Percentiles rank a stretch among this genome's conserved stretches.
These are phyloP conservation scores for Hypoxylon fuscum DNA, from an alignment of 495 filamentous ascomycete species.

Conservation along the genomic window DNA sequence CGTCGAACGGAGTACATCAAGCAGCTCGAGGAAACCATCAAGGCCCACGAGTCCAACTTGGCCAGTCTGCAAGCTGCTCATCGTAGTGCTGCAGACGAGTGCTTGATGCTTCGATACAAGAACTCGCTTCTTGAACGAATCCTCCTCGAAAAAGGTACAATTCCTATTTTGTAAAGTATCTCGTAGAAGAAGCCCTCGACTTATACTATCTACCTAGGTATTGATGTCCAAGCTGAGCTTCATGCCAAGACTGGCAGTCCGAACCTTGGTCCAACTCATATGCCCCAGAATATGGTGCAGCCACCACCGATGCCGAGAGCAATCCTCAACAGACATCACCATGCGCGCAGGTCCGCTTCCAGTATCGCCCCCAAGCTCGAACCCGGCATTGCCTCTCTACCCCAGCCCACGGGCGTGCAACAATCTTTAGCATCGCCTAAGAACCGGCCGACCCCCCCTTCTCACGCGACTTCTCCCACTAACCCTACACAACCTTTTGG, in stretches of 20 bases:
- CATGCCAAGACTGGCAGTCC: conserved; percentile 85
- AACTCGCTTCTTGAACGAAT: conserved; percentile 96
- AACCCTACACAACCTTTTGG: conserved; percentile 75
- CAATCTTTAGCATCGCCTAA: conserved; percentile 61
- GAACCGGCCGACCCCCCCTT: conserved; percentile 82
- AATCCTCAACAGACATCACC: conserved; percentile 72
- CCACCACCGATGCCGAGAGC: conserved; percentile 76
- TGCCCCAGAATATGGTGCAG: conserved; percentile 70
- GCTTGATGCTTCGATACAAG: conserved; percentile 97
- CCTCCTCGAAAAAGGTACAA: conserved; percentile 92
- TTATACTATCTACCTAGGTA: conserved; percentile 63
- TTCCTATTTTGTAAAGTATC: conserved; percentile 8
- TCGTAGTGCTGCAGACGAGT: conserved; percentile 94
- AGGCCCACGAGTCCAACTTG: conserved; percentile 93
- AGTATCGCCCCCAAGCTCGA: conserved; percentile 78
- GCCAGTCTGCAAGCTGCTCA: conserved; percentile 93
- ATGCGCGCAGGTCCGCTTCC: conserved; percentile 71
- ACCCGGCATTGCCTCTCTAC: conserved; percentile 63
- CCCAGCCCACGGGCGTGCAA: conserved; percentile 63
- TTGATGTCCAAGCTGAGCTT: conserved; percentile 96
- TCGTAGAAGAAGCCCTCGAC: not conserved
- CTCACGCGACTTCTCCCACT: conserved; percentile 80
- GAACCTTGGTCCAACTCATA: conserved; percentile 68
- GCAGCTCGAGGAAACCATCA: conserved; percentile 96
- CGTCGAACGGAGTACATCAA: conserved; percentile 99